These are phyloP conservation scores for Blumeriella jaapii DNA, from an alignment of 2,329 filamentous ascomycete genomes.

Conservation along the genomic window DNA sequence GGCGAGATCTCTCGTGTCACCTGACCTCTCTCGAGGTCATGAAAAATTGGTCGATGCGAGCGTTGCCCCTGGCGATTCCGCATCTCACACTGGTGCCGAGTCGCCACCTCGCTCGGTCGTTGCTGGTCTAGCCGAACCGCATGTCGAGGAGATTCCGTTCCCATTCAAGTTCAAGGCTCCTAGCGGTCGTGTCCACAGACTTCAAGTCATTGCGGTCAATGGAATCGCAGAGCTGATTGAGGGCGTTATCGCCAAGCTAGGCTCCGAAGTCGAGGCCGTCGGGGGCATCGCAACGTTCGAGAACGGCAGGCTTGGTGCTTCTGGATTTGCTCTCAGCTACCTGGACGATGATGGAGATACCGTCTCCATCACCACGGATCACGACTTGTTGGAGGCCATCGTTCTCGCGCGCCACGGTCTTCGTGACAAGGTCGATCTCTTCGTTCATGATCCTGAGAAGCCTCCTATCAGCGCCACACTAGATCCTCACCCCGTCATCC, in stretches of 20 bases:
- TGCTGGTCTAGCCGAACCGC: constrained; percentile 40
- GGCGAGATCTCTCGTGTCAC: constrained; percentile 69
- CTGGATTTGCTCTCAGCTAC: constrained; percentile 88
- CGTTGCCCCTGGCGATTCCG: constrained; percentile 85
- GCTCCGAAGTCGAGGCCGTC: constrained; percentile 68
- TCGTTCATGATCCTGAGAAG: constrained; percentile 87
- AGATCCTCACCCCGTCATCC: constrained; percentile 42
- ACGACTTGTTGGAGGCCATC: constrained; percentile 85
- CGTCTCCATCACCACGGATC: constrained; percentile 91
- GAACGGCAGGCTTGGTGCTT: constrained; percentile 63
- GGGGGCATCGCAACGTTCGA: constrained; percentile 70
- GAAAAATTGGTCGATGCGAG: constrained; percentile 64
- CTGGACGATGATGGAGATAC: constrained; percentile 94
- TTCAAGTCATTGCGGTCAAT: constrained; percentile 72
- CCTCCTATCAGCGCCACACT: constrained; percentile 62
- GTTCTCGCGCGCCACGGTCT: constrained; percentile 64
- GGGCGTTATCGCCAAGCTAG: constrained; percentile 74
- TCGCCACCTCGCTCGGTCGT: constrained; percentile 58
- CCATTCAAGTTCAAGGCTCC: constrained; percentile 99
- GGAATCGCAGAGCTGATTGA: constrained; percentile 71
- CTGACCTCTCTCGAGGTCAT: constrained; percentile 53
- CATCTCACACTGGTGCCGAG: constrained; percentile 78
- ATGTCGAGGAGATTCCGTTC: constrained; percentile 66
- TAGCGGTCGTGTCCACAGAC: constrained; percentile 81
- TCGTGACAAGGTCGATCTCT: constrained; percentile 91